Conservation (phyloP, 306 rosid genomes). For the Herpetospermum pedunculosum region DNA sequence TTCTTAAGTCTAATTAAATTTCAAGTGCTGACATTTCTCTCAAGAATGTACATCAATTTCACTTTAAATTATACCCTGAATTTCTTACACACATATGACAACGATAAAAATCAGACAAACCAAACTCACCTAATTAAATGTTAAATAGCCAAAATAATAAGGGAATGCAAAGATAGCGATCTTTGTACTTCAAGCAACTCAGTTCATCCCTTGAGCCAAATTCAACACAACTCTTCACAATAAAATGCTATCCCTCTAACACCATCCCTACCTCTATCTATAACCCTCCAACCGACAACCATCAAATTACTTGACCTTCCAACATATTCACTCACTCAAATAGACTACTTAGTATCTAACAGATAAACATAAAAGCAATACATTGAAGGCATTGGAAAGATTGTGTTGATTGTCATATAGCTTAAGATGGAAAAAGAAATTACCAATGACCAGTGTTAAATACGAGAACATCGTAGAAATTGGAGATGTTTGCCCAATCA, state of each 20-base stretch:
- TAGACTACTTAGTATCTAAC: background rate
- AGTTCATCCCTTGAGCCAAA: background rate
- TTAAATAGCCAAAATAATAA: background rate
- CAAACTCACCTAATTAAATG: background rate
- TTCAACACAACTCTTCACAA: background rate
- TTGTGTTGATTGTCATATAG: background rate
- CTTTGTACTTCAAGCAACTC: background rate
- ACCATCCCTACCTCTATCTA: background rate
- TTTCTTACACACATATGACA: background rate
- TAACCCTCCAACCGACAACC: background rate
- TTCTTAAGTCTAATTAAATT: too few species aligned
- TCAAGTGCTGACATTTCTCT: background rate
- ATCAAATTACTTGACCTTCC: background rate
- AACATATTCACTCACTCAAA: background rate
- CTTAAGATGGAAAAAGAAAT: conserved; percentile 9
- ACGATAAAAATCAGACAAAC: background rate
- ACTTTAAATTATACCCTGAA: background rate
- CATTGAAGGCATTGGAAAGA: background rate
- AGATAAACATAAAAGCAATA: background rate
- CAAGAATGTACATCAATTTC: background rate
- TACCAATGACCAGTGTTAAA: conserved; percentile 96
- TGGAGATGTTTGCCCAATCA: conserved; percentile 61
- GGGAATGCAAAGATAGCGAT: background rate
- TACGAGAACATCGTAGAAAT: conserved; percentile 74
- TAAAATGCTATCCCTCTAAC: background rate